A percentile compares a stretch with the other conserved stretches of the same genome.
Conservation (phyloP, 148 eudicot genomes). For the Selenicereus undatus region DNA sequence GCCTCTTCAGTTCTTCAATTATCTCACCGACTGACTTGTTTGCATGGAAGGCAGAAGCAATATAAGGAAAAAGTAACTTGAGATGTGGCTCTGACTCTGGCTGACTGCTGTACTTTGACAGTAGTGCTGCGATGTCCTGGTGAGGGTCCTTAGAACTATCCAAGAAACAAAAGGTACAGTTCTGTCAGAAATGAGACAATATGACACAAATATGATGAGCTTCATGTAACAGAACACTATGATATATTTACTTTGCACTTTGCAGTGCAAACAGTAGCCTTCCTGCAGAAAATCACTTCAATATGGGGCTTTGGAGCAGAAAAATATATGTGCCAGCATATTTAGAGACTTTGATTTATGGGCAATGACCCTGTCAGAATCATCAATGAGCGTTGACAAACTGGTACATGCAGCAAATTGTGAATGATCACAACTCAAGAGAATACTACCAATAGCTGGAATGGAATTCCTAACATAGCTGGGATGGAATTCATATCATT, state of each 20-base stretch:
- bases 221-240: neutral
- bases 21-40: conserved; percentile 56
- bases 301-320: neutral
- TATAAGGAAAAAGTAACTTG: conserved; percentile 66
- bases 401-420: neutral
- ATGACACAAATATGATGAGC: neutral
- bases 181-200: neutral
- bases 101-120: conserved; percentile 52
- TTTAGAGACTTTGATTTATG: neutral
- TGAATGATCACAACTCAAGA: neutral
- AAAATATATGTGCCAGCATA: neutral
- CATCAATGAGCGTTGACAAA: neutral
- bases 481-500: neutral
- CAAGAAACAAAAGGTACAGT: neutral
- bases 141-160: conserved; percentile 72
- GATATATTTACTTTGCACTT: neutral
- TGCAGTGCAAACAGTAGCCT: neutral
- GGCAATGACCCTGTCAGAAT: neutral
- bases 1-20: conserved; percentile 56
- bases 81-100: conserved; percentile 69
- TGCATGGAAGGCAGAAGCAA: conserved; percentile 60
- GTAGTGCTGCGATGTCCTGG: conserved; percentile 44
- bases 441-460: neutral
- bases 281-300: neutral
- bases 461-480: too few relatives aligned